Evolutionary conservation across 352 stramenopile species (phyloP), one percentile per base, ranked within the genome.

Genomic region (Globisporangium acanthophoron): DNA sequence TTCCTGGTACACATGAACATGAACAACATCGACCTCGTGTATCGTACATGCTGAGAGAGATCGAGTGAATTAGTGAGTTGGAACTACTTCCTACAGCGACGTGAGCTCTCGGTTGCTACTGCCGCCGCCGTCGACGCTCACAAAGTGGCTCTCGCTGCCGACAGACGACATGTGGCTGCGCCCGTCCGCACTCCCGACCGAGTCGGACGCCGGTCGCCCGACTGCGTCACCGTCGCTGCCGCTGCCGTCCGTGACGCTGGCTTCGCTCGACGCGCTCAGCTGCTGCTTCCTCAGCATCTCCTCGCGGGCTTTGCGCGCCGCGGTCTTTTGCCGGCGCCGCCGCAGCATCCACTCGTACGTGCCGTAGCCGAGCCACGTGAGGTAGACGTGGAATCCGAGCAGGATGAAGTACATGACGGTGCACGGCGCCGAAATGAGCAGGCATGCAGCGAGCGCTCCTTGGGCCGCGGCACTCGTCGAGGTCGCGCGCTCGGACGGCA

Each of bases 331-430:
- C 43, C 84, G 85, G 15, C 85, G 83, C 12, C 81, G 83, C 37
- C 80, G 80, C 59, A 94, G 64, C 78, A 92, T 92, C 83, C 84
- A 94, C 66, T 94, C 85, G 70, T 94, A 94, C 43, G 85, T 94
- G 50, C 85, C 85, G 60, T 88, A 93, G 21, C 85, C 85, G 56
- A 92, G 69, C 31, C 80, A 73, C 66, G 82, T 76, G 56, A 94
- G 79, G 52, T 77, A 92, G 0, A 94, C 43, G 65, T 94, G 85
- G 60, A 94, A 94, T 27, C 79, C 78, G 33, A 94, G 58, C 33
- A 94, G 64, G 31, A 92, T 80, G 24, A 88, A 87, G 62, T 94
- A 94, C 83, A 94, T 91, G 59, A 92, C 66, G 54, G 78, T 87
- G 69, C 83, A 93, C 11, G 85, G 85, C 45, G 90, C 68, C 1